Evolutionary conservation across 345 rosid genomes (phyloP), one percentile per base, ranked within the genome.

Genomic region (Pseudoturritis turrita): DNA sequence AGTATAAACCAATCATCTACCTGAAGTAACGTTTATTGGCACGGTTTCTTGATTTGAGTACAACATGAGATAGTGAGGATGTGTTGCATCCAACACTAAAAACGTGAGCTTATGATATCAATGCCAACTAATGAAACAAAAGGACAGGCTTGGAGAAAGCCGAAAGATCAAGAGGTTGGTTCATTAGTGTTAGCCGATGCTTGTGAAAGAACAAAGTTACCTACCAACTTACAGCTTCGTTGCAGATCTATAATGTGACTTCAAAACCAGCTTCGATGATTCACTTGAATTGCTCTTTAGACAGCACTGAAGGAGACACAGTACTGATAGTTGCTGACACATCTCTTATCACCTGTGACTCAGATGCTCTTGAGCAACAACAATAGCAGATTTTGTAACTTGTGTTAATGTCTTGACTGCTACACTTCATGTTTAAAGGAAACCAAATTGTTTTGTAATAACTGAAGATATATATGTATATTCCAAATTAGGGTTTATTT

Each of bases 1-100:
- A 86, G 78, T 81, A 62, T 90, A 65, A 83, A 82, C 76, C 76
- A 81, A 56, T 65, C 79, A 49, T 62, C 75, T 62, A 46, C 72
- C 39, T 29, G 74, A 70, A 62, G 70, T 67, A 19, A 52, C 39
- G 9, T 15, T 72, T 41, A 15, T 70, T 75, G 62, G 62, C 29
- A 7, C 3, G 5, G 62, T 26, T 31, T 70, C 22, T 37, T 59
- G 39, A 52, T 7, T 54, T 54, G 14, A 39, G 1, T 40, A 41
- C 45, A 4, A 52, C 46, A n/a, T 53, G 71, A 51, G 56, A 44
- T 37, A 5, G 40, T 64, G 52, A 72, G 37, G 50, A 23, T 36
- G n/a, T 57, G 43, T 29, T 52, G 62, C 33, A 35, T 45, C 41
- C 33, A 18, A 41, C 36, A 29, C 14, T 28, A 43, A 6, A 71